These are phyloP conservation scores for Babesia gibsoni DNA, from an alignment of 169 alveolate genomes.

Conservation along the genomic window DNA sequence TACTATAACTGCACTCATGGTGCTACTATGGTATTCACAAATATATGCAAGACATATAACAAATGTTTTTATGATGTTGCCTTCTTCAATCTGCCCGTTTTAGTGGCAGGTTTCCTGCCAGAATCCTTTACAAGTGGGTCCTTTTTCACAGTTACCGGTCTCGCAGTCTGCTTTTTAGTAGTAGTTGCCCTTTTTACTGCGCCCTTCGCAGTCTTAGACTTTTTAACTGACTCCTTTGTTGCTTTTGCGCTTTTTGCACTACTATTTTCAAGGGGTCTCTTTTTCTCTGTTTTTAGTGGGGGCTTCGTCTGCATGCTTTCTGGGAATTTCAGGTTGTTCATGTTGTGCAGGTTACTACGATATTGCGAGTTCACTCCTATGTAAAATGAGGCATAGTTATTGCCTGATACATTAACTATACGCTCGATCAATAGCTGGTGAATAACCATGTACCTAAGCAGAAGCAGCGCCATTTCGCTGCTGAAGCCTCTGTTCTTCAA, in stretches of 20 bases:
- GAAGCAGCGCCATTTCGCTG: conserved; percentile 46
- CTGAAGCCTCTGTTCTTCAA: conserved; percentile 27
- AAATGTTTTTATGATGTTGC: background rate
- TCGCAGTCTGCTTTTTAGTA: too few relatives aligned
- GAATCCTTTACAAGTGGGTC: too few relatives aligned
- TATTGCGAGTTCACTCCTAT: conserved; percentile 38
- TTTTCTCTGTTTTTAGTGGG: background rate
- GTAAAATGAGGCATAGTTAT: conserved; percentile 31
- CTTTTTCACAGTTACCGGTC: too few relatives aligned
- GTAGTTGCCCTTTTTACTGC: too few relatives aligned
- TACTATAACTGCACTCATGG: conserved; percentile 35
- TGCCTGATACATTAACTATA: conserved; percentile 4
- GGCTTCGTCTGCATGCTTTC: background rate
- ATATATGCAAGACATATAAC: conserved; percentile 15
- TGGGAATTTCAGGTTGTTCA: conserved; percentile 31
- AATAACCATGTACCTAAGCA: conserved; percentile 50
- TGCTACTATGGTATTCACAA: conserved; percentile 21
- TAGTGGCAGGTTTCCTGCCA: too few relatives aligned
- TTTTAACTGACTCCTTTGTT: too few relatives aligned
- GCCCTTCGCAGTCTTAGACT: too few relatives aligned
- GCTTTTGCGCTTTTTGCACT: conserved; percentile 10
- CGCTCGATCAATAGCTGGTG: conserved; percentile 52
- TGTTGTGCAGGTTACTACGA: conserved; percentile 1
- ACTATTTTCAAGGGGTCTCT: too few relatives aligned
- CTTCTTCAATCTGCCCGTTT: background rate